Conservation (phyloP, 2,329 filamentous ascomycete genomes). For the Calonectria pseudoturangicola region DNA sequence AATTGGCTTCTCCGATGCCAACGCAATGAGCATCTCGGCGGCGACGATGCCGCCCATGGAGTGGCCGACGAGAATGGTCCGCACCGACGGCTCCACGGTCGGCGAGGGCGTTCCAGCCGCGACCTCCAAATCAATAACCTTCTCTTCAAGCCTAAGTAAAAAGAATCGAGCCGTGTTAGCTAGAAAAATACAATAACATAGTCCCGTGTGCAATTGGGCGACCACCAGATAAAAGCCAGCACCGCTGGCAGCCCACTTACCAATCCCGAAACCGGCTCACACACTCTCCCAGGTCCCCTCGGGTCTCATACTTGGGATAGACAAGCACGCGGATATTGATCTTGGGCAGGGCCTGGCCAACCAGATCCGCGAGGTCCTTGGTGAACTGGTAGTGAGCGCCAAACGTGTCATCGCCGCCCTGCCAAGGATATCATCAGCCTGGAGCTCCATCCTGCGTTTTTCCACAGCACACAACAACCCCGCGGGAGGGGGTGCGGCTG, state of each 20-base stretch:
- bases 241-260: conserved; percentile 62
- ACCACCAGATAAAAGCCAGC: neutral
- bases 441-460: neutral
- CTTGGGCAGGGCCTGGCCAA: conserved; percentile 80
- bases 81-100: conserved; percentile 89
- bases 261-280: conserved; percentile 85
- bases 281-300: conserved; percentile 82
- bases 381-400: conserved; percentile 79
- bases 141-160: conserved; percentile 83
- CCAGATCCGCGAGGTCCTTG: conserved; percentile 79
- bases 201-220: too few relatives aligned
- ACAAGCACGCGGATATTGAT: conserved; percentile 80
- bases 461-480: neutral
- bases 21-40: conserved; percentile 87
- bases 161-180: neutral
- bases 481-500: neutral
- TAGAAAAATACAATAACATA: neutral
- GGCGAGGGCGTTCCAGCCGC: conserved; percentile 86
- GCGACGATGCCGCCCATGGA: conserved; percentile 97
- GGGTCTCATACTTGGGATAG: conserved; percentile 90
- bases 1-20: conserved; percentile 75
- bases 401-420: conserved; percentile 88
- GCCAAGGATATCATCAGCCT: conserved; percentile 23
- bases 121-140: conserved; percentile 96
- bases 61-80: conserved; percentile 88